phyloP scores from a whole-genome alignment of 2,329 filamentous ascomycete species.

The Ceratocystis eucalypticola region DNA sequence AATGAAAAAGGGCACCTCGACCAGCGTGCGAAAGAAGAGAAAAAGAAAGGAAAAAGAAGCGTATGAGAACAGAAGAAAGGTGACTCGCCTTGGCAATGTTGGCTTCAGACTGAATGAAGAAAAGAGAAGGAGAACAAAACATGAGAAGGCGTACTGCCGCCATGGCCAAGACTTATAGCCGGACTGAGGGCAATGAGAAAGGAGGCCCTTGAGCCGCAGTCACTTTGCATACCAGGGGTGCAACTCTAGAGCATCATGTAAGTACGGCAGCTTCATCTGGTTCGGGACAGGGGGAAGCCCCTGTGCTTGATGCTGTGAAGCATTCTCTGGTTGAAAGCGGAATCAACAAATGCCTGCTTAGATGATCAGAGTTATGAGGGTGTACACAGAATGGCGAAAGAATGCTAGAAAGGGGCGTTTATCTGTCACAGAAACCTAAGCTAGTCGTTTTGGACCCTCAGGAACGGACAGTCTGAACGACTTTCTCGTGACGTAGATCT shows the following conservation, averaged over 20 bases:
- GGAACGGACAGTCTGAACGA: constrained; percentile 1
- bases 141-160: constrained; percentile 10
- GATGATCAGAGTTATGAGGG: background rate
- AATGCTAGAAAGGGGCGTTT: background rate
- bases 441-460: background rate
- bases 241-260: background rate
- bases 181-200: background rate
- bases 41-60: constrained; percentile 10
- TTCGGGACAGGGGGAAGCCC: background rate
- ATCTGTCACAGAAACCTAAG: background rate
- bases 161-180: constrained; percentile 15
- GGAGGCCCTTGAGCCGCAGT: background rate
- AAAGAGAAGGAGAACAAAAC: constrained; percentile 10
- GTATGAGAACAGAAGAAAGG: constrained; percentile 16
- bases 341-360: constrained; percentile 1
- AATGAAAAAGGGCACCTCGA: constrained; percentile 17
- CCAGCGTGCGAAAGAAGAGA: constrained; percentile 19
- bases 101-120: constrained; percentile 17
- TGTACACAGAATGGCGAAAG: background rate
- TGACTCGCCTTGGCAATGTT: constrained; percentile 14
- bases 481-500: background rate
- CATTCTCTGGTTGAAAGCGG: constrained; percentile 1
- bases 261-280: constrained; percentile 12
- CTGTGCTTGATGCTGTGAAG: constrained; percentile 8
- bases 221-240: constrained; percentile 6